Conservation (phyloP, 345 rosid species). For the Streptanthus diversifolius region DNA sequence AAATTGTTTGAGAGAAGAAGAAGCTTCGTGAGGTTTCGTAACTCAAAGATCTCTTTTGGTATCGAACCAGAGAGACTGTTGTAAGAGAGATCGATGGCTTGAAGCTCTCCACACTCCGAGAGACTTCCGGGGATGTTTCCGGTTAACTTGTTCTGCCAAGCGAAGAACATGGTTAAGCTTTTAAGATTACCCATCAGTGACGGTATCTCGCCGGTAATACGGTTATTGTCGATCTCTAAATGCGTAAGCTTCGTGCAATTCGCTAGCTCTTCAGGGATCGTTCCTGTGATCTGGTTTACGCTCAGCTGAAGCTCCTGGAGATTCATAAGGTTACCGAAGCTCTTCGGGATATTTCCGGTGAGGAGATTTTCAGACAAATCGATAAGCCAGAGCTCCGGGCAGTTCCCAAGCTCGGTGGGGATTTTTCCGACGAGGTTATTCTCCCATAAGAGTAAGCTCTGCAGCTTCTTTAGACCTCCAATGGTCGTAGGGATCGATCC, state of each 20-base stretch:
- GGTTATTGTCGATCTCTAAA: slow-evolving; percentile 82
- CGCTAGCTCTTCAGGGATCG: slow-evolving; percentile 55
- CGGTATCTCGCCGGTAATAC: slow-evolving; percentile 68
- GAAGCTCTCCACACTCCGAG: slow-evolving; percentile 58
- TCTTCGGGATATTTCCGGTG: slow-evolving; percentile 66
- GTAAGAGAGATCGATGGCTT: slow-evolving; percentile 78
- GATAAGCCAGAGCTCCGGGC: slow-evolving; percentile 50
- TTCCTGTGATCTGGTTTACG: slow-evolving; percentile 71
- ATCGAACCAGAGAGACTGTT: slow-evolving; percentile 70
- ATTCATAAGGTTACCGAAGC: slow-evolving; percentile 52
- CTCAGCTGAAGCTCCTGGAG: slow-evolving; percentile 74
- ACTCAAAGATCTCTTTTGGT: slow-evolving; percentile 58
- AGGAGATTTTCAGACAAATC: slow-evolving; percentile 71
- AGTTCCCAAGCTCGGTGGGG: slow-evolving; percentile 71
- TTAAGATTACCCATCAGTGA: slow-evolving; percentile 51
- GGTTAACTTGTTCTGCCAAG: slow-evolving; percentile 82
- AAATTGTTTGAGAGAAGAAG: slow-evolving; percentile 72
- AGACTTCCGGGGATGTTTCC: slow-evolving; percentile 66
- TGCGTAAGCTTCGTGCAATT: slow-evolving; percentile 58
- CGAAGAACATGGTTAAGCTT: slow-evolving; percentile 62
- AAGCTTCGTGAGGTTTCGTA: slow-evolving; percentile 70
- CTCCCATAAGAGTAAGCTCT: slow-evolving; percentile 66
- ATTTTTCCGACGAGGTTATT: slow-evolving; percentile 65
- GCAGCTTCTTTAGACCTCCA: slow-evolving; percentile 53
- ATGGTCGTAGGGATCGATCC: slow-evolving; percentile 65